phyloP scores from a whole-genome alignment of 352 stramenopile genomes.

The Globisporangium paddicum region DNA sequence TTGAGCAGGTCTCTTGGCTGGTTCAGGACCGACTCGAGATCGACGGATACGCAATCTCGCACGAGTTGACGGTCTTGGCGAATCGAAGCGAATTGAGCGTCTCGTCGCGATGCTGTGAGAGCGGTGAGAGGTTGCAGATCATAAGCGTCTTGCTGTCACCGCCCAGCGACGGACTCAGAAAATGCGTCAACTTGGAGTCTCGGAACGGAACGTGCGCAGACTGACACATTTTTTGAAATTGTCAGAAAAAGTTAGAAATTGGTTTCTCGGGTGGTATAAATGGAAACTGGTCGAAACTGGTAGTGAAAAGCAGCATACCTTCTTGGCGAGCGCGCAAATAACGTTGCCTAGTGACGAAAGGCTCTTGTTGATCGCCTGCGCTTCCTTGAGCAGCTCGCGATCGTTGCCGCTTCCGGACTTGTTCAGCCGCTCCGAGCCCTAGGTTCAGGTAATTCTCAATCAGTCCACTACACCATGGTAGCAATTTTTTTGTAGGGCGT shows the following conservation, averaged over 20 bases:
- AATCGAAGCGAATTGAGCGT: slow-evolving; percentile 86
- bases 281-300: not conserved
- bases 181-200: slow-evolving; percentile 87
- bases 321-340: slow-evolving; percentile 76
- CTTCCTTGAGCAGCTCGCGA: slow-evolving; percentile 79
- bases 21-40: slow-evolving; percentile 33
- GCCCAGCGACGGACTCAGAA: slow-evolving; percentile 79
- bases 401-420: slow-evolving; percentile 74
- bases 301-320: too few relatives aligned
- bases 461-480: not conserved
- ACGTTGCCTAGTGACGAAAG: slow-evolving; percentile 81
- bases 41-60: slow-evolving; percentile 72
- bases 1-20: not conserved
- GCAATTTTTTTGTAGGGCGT: not conserved
- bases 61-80: slow-evolving; percentile 86
- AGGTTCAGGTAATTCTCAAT: not conserved
- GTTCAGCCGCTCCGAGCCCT: slow-evolving; percentile 83
- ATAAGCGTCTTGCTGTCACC: slow-evolving; percentile 89
- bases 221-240: slow-evolving; percentile 15
- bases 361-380: slow-evolving; percentile 86
- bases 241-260: not conserved
- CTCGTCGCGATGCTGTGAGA: slow-evolving; percentile 70
- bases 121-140: slow-evolving; percentile 88
- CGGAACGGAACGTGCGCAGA: slow-evolving; percentile 80
- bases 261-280: not conserved